Conservation (phyloP, 148 eudicot species). For the Simmondsia chinensis region DNA sequence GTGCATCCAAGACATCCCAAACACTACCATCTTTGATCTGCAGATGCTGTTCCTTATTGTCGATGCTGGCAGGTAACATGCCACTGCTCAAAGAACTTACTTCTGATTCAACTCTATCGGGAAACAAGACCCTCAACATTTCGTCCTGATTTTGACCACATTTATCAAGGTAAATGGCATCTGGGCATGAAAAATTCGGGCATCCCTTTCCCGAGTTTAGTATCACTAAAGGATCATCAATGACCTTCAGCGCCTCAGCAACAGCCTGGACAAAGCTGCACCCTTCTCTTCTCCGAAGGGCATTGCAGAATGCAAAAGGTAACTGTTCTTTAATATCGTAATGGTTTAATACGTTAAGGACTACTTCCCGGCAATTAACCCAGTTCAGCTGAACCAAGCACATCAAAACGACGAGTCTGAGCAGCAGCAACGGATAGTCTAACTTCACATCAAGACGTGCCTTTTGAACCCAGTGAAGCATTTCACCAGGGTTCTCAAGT, state of each 20-base stretch:
- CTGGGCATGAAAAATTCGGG: neutral
- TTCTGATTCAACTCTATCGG: slow-evolving; percentile 2
- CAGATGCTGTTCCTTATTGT: too few species aligned
- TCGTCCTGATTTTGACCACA: slow-evolving; percentile 13
- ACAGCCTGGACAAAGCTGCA: slow-evolving; percentile 1
- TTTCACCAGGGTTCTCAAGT: slow-evolving; percentile 9
- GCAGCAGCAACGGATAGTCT: slow-evolving; percentile 11
- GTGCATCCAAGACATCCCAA: slow-evolving; percentile 14
- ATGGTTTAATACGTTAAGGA: slow-evolving; percentile 4
- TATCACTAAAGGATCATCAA: slow-evolving; percentile 21
- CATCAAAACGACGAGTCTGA: slow-evolving; percentile 15
- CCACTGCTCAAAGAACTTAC: neutral
- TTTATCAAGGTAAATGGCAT: slow-evolving; percentile 11
- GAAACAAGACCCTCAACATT: slow-evolving; percentile 11
- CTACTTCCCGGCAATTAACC: neutral
- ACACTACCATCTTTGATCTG: slow-evolving; percentile 7
- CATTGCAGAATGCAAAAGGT: slow-evolving; percentile 6
- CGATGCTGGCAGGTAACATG: neutral
- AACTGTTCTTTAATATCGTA: slow-evolving; percentile 8
- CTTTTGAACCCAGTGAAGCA: slow-evolving; percentile 8
- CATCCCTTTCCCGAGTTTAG: slow-evolving; percentile 5
- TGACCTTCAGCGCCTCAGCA: slow-evolving; percentile 11
- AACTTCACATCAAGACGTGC: slow-evolving; percentile 5
- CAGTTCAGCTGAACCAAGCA: slow-evolving; percentile 15
- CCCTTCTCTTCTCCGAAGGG: neutral